Conservation (phyloP, 2,329 filamentous ascomycete genomes). For the Venturia aucupariae region DNA sequence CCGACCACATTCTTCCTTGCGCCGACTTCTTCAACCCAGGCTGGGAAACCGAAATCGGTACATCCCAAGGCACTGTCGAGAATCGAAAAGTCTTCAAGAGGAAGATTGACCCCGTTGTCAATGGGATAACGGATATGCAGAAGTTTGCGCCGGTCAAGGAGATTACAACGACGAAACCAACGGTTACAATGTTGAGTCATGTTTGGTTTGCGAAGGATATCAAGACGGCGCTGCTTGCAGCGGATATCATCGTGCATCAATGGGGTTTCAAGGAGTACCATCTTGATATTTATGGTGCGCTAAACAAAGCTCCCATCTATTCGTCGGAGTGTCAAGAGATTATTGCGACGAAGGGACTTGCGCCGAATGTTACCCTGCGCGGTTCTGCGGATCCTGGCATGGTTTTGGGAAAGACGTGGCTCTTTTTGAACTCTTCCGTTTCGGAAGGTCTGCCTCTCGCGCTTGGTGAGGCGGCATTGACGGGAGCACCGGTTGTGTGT, state of each 20-base stretch:
- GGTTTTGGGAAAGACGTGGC: slow-evolving; percentile 35
- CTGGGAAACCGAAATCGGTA: slow-evolving; percentile 55
- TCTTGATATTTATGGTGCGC: slow-evolving; percentile 53
- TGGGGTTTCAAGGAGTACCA: slow-evolving; percentile 58
- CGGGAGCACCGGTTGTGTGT: slow-evolving; percentile 47
- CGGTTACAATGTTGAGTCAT: slow-evolving; percentile 57
- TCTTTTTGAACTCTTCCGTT: slow-evolving; percentile 46
- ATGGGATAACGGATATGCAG: slow-evolving; percentile 56
- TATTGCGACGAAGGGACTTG: slow-evolving; percentile 46
- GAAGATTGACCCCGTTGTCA: slow-evolving; percentile 56
- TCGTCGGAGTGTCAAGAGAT: slow-evolving; percentile 50
- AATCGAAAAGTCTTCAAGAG: slow-evolving; percentile 49
- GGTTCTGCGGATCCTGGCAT: slow-evolving; percentile 46
- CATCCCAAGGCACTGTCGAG: slow-evolving; percentile 45
- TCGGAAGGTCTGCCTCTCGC: slow-evolving; percentile 49
- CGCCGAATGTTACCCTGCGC: slow-evolving; percentile 41
- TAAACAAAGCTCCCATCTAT: slow-evolving; percentile 54
- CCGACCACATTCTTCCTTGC: slow-evolving; percentile 50
- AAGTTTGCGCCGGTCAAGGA: slow-evolving; percentile 52
- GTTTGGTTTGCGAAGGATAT: slow-evolving; percentile 53
- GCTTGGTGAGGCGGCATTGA: slow-evolving; percentile 48
- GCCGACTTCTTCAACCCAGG: slow-evolving; percentile 55
- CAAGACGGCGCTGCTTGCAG: slow-evolving; percentile 54
- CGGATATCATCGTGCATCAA: slow-evolving; percentile 56
- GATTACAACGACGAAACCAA: slow-evolving; percentile 49